Evolutionary conservation across 768 basidiomycete species (phyloP).

Genomic region (Boletales sp.): DNA sequence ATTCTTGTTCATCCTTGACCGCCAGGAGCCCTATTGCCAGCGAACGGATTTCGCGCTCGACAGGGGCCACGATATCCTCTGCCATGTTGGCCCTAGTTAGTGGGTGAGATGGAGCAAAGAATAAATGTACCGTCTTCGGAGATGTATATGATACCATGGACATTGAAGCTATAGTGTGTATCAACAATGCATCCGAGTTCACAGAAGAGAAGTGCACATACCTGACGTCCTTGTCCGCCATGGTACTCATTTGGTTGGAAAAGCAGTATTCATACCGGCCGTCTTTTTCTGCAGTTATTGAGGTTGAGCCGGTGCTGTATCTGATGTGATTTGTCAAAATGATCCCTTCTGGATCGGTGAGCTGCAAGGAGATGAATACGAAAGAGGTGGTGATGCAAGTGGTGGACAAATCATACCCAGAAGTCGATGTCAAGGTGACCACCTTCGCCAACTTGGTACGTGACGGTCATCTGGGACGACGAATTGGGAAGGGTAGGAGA

Average conservation of each 20-base stretch:
- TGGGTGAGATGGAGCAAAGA: neutral
- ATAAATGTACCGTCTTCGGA: slow-evolving; percentile 71
- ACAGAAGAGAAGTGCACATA: slow-evolving; percentile 24
- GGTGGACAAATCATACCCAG: slow-evolving; percentile 54
- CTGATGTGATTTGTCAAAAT: slow-evolving; percentile 77
- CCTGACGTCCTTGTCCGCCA: slow-evolving; percentile 95
- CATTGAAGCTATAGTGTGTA: slow-evolving; percentile 73
- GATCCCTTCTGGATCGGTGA: slow-evolving; percentile 69
- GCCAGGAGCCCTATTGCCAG: slow-evolving; percentile 76
- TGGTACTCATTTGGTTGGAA: slow-evolving; percentile 97
- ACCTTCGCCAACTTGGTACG: slow-evolving; percentile 97
- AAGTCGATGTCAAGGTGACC: slow-evolving; percentile 98
- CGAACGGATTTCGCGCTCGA: slow-evolving; percentile 91
- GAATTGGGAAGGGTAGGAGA: neutral
- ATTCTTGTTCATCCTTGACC: slow-evolving; percentile 99
- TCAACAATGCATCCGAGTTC: neutral
- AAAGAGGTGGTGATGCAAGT: neutral
- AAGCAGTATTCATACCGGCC: slow-evolving; percentile 96
- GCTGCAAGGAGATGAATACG: slow-evolving; percentile 42
- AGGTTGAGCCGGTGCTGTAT: slow-evolving; percentile 84
- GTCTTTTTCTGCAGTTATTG: slow-evolving; percentile 83
- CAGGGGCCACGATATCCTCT: slow-evolving; percentile 83
- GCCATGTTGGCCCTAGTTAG: slow-evolving; percentile 2
- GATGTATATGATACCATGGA: slow-evolving; percentile 94
- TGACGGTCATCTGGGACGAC: slow-evolving; percentile 86